phyloP scores from a whole-genome alignment of 805 yeast genomes.

The Jamesozyma jinghongensis region DNA sequence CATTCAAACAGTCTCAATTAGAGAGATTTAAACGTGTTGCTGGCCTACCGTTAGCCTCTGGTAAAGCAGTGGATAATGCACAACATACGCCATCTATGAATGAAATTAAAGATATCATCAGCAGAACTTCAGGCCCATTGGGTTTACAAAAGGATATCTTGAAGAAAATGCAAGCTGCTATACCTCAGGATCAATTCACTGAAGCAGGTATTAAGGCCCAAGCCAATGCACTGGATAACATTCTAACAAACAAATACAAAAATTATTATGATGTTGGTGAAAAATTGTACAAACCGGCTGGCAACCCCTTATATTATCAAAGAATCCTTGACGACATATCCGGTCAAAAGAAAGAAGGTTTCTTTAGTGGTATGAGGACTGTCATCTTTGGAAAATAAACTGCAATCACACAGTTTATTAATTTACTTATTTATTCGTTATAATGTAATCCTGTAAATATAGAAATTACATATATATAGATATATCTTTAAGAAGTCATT shows the following conservation, averaged over 20 bases:
- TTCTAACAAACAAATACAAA: constrained; percentile 52
- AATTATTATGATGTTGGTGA: constrained; percentile 56
- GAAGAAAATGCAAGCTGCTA: constrained; percentile 33
- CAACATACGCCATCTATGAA: constrained; percentile 31
- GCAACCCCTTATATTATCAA: constrained; percentile 71
- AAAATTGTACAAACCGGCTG: constrained; percentile 68
- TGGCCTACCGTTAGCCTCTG: constrained; percentile 31
- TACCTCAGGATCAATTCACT: constrained; percentile 42
- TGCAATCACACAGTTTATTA: too few species aligned
- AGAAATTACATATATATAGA: constrained; percentile 1
- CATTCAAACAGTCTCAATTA: constrained; percentile 60
- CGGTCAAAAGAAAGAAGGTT: constrained; percentile 61
- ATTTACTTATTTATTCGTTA: not conserved
- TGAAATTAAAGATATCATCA: constrained; percentile 33
- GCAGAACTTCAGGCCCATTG: constrained; percentile 32
- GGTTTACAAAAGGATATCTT: constrained; percentile 42
- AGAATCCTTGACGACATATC: constrained; percentile 60
- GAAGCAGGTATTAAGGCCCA: constrained; percentile 44
- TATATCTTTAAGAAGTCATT: too few species aligned
- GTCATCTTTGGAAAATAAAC: constrained; percentile 60
- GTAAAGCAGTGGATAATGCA: constrained; percentile 18
- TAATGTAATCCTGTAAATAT: constrained; percentile 7
- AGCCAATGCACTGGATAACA: constrained; percentile 45
- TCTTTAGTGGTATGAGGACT: constrained; percentile 59
- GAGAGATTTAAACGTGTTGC: constrained; percentile 46